These are phyloP conservation scores for Nevesoporus exiguus DNA, from an alignment of 768 basidiomycete genomes.

Conservation along the genomic window DNA sequence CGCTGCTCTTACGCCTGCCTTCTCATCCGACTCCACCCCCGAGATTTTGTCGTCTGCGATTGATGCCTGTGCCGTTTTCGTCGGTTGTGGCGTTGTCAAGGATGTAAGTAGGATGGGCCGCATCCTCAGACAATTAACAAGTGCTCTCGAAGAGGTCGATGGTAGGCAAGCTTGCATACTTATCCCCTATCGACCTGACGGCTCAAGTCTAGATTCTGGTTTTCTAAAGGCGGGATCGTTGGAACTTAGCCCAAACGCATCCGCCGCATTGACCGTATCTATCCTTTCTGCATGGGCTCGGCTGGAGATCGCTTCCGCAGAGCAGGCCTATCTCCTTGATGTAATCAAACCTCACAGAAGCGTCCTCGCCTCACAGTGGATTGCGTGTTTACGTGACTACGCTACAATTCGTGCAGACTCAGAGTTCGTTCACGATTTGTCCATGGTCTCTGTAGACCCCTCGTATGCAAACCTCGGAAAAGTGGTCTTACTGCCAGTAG, in stretches of 20 bases:
- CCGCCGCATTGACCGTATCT: constrained; percentile 90
- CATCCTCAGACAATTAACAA: constrained; percentile 84
- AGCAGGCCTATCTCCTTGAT: constrained; percentile 71
- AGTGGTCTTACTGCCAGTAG: constrained; percentile 86
- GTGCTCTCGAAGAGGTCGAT: constrained; percentile 85
- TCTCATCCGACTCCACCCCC: constrained; percentile 91
- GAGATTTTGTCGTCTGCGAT: constrained; percentile 93
- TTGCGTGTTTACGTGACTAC: constrained; percentile 86
- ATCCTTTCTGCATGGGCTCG: constrained; percentile 95
- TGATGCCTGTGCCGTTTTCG: constrained; percentile 90
- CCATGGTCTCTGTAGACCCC: constrained; percentile 72
- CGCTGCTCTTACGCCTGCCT: constrained; percentile 93
- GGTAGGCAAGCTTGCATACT: constrained; percentile 41
- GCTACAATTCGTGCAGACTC: constrained; percentile 88
- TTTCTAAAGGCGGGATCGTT: constrained; percentile 85
- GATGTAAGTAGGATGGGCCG: constrained; percentile 91
- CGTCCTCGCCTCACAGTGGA: constrained; percentile 80
- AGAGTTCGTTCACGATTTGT: constrained; percentile 74
- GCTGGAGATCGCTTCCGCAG: constrained; percentile 71
- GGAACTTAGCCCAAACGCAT: constrained; percentile 89
- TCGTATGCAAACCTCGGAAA: constrained; percentile 86
- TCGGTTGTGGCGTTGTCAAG: constrained; percentile 92
- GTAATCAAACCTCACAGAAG: constrained; percentile 80
- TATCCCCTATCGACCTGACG: constrained; percentile 5
- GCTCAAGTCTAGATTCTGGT: constrained; percentile 59